Base-by-base conservation (phyloP, 2,329 filamentous ascomycete genomes). In the Davidsoniella eucalypti region DNA sequence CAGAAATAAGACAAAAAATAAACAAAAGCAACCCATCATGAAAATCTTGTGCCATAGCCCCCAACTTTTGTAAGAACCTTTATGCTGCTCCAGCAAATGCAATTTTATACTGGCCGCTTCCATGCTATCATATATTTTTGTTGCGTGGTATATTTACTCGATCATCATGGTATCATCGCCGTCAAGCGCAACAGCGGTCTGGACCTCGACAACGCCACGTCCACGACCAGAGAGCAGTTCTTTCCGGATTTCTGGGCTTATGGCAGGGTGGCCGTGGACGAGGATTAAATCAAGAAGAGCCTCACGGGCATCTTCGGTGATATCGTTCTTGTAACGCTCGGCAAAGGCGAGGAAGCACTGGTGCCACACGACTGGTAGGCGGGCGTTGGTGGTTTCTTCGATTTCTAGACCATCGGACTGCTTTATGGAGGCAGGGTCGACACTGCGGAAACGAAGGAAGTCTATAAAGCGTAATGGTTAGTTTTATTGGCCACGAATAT, bases 301-400 rank as follows among this genome's bases (percentile, higher is more conserved):
- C 66, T 98, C 90, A 58, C 88, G 73, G 69, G 94, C 88, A 57
- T 95, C 88, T 63, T 95, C 88, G 1, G 87, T 94, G 58, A 95
- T 90, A 64, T 96, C 90, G 57, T 95, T 93, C 60, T 87, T 81
- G 67, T 96, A 98, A 51, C 90, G 75, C 67, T 95, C 84, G 23
- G 92, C 87, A 66, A 98, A 98, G 2, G 86, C 83, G 50, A 98
- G 68, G 26, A 98, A 70, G 58, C 84, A 87, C 67, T 96, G 90
- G 64, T 98, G 92, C 87, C 90, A 98, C 51, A 98, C 79, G 6
- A 98, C 87, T 0, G 93, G 92, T 56, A 96, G 64, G 61, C 84
- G 86, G 60, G 57, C 71, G 64, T 63, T 72, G 54, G 65, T 69
- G 53, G 63, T 66, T 8, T 70, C 64, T 69, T 80, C 78, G 25